These are phyloP conservation scores for Silene latifolia DNA, from an alignment of 148 eudicot species.

Conservation along the genomic window DNA sequence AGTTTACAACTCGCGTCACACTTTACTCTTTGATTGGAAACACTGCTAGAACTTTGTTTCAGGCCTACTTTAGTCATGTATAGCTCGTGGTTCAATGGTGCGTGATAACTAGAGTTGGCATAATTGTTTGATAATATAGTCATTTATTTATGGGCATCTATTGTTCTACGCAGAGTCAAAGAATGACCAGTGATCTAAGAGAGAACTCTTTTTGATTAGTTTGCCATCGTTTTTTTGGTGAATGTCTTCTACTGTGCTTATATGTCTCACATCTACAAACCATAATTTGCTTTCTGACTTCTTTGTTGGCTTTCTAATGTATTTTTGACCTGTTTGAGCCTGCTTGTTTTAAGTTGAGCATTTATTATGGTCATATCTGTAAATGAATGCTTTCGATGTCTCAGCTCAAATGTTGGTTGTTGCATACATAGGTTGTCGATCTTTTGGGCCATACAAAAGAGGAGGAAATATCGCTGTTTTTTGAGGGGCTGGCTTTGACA, in stretches of 20 bases:
- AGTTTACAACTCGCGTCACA: too few relatives aligned
- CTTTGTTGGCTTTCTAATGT: background rate
- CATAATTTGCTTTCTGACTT: background rate
- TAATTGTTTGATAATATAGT: background rate
- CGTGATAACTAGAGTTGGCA: too few relatives aligned
- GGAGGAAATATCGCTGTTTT: constrained; percentile 88
- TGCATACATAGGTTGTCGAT: constrained; percentile 63
- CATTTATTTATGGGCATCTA: background rate
- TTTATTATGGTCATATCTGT: too few relatives aligned
- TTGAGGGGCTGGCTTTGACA: constrained; percentile 71
- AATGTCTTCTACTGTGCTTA: background rate
- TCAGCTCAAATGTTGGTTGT: background rate
- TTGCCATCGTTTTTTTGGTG: background rate
- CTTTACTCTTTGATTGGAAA: too few relatives aligned
- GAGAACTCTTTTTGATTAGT: background rate
- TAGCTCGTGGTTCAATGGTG: too few relatives aligned
- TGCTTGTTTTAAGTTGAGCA: too few relatives aligned
- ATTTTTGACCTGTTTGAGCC: background rate
- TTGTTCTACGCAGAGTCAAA: background rate
- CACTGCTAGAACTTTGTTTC: too few relatives aligned
- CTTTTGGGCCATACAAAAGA: constrained; percentile 84
- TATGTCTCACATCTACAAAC: background rate
- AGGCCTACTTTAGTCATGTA: too few relatives aligned
- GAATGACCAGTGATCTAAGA: background rate
- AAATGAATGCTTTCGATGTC: too few relatives aligned